Evolutionary conservation across 306 rosid genomes (phyloP).

Genomic region (Trifolium subterraneum): DNA sequence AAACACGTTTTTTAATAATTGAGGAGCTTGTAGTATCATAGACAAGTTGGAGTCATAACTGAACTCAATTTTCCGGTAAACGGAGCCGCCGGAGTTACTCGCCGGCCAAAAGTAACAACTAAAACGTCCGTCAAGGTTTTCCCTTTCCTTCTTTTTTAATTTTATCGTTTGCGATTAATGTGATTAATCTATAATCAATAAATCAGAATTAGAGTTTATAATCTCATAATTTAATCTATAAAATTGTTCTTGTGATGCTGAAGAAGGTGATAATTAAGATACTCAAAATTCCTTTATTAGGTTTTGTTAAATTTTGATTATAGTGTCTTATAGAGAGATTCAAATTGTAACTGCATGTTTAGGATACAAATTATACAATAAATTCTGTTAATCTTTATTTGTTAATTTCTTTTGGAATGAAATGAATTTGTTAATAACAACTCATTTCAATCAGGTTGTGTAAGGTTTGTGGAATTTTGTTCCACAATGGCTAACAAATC

Average conservation of each 20-base stretch:
- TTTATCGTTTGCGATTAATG: too few relatives aligned
- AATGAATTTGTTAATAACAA: background rate
- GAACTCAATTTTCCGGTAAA: too few relatives aligned
- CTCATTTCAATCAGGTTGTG: background rate
- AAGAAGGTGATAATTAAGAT: background rate
- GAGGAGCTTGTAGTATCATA: too few relatives aligned
- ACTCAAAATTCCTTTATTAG: background rate
- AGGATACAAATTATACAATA: background rate
- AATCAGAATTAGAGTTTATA: too few relatives aligned
- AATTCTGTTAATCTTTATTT: background rate
- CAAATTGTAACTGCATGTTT: background rate
- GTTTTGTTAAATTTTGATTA: background rate
- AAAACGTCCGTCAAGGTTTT: too few relatives aligned
- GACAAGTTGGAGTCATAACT: too few relatives aligned
- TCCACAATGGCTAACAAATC: constrained; percentile 49
- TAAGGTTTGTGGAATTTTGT: background rate
- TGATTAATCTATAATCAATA: too few relatives aligned
- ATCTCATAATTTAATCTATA: too few relatives aligned
- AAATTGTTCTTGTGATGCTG: background rate
- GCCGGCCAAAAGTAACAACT: too few relatives aligned
- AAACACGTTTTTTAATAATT: too few relatives aligned
- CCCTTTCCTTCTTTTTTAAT: too few relatives aligned
- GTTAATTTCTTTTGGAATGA: background rate
- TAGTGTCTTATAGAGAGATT: background rate
- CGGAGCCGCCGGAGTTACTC: too few relatives aligned